These are phyloP conservation scores for Cicer bijugum DNA, from an alignment of 306 rosid genomes.

Conservation along the genomic window DNA sequence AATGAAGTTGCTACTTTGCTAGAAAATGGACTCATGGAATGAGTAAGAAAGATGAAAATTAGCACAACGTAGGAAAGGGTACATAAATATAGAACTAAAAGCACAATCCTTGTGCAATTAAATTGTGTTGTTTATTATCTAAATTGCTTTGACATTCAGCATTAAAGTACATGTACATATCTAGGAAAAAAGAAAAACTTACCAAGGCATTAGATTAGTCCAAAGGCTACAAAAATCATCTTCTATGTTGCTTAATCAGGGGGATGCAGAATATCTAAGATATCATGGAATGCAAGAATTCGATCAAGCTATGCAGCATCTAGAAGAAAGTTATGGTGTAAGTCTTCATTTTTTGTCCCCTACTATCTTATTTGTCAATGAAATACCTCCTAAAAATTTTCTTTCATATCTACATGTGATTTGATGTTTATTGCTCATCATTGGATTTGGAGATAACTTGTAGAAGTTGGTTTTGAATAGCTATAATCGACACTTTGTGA, in stretches of 20 bases:
- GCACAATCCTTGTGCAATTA: not conserved
- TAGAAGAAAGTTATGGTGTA: conserved; percentile 87
- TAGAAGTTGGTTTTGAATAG: conserved; percentile 28
- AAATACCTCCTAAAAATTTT: conserved; percentile 21
- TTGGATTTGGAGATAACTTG: conserved; percentile 19
- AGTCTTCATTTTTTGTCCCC: conserved; percentile 46
- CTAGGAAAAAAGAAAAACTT: conserved; percentile 1
- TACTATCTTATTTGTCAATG: conserved; percentile 18
- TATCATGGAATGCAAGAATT: conserved; percentile 93
- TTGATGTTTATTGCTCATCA: conserved; percentile 36
- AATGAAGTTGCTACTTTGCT: conserved; percentile 12
- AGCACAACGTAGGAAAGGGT: not conserved
- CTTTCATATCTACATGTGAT: conserved; percentile 18
- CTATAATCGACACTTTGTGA: conserved; percentile 2
- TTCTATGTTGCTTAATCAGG: conserved; percentile 60
- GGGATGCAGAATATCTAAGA: conserved; percentile 79
- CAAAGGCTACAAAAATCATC: conserved; percentile 25
- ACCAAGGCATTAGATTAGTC: conserved; percentile 5
- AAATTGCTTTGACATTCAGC: conserved; percentile 11
- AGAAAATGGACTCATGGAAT: conserved; percentile 24
- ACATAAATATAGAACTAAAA: not conserved
- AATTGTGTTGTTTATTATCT: conserved; percentile 17
- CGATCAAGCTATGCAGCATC: conserved; percentile 95
- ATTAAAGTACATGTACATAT: not conserved
- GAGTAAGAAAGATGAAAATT: conserved; percentile 4